Percentiles rank a stretch among this genome's conserved stretches.
Conservation (phyloP, 306 rosid genomes). For the Citrullus mucosospermus region DNA sequence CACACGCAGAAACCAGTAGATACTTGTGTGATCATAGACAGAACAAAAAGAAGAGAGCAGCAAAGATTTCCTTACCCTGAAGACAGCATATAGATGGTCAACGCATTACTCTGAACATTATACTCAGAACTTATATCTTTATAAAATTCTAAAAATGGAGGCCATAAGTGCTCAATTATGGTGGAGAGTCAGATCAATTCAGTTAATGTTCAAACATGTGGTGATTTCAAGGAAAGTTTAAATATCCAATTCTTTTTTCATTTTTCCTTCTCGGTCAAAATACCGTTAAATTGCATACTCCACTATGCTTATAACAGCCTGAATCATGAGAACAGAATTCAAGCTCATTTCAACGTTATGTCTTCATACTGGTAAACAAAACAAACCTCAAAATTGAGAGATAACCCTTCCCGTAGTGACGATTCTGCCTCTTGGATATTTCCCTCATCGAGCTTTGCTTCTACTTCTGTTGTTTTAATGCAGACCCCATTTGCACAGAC, state of each 20-base stretch:
- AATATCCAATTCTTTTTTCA: background rate
- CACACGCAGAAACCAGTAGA: background rate
- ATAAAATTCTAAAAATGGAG: background rate
- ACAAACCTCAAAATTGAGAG: slow-evolving; percentile 72
- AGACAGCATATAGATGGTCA: background rate
- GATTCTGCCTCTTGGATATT: slow-evolving; percentile 83
- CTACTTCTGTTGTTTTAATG: slow-evolving; percentile 47
- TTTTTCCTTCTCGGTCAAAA: background rate
- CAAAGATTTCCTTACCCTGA: background rate
- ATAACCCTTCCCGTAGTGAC: slow-evolving; percentile 71
- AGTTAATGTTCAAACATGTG: background rate
- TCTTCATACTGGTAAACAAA: background rate
- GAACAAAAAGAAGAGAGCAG: background rate
- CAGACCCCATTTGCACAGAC: slow-evolving; percentile 54
- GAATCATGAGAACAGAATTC: background rate
- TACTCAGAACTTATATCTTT: background rate
- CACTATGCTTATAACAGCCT: background rate
- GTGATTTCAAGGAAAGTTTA: background rate
- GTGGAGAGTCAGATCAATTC: background rate
- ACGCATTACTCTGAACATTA: background rate
- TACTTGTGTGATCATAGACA: background rate
- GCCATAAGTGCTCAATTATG: background rate
- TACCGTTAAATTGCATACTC: background rate
- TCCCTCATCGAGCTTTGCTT: slow-evolving; percentile 83
- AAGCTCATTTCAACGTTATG: background rate